Conservation (phyloP, 73 alveolate species). For the Paramecium octaurelia region DNA sequence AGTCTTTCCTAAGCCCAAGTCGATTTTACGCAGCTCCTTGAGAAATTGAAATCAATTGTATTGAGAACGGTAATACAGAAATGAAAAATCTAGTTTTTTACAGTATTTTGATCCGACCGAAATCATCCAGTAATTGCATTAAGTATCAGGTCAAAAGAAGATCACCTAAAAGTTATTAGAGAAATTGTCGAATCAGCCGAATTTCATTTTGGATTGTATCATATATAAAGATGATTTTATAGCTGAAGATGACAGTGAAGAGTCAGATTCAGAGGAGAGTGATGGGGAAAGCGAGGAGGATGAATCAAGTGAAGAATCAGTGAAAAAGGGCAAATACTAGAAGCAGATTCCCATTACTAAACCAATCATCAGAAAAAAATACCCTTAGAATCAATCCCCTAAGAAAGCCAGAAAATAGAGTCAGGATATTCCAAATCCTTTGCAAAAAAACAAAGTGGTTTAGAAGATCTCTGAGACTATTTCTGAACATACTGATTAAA, state of each 20-base stretch:
- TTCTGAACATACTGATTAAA: not conserved
- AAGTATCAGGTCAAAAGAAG: slow-evolving; percentile 35
- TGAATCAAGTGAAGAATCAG: slow-evolving; percentile 1
- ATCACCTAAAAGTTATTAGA: slow-evolving; percentile 36
- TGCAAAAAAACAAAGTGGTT: not conserved
- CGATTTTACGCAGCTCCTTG: not conserved
- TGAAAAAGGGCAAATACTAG: not conserved
- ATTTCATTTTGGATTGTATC: not conserved
- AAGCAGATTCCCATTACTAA: not conserved
- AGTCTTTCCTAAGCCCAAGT: not conserved
- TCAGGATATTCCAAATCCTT: slow-evolving; percentile 20
- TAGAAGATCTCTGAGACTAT: not conserved
- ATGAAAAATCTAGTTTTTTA: not conserved
- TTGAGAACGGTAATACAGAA: not conserved
- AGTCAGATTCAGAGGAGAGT: not conserved
- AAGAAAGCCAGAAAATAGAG: not conserved
- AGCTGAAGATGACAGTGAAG: slow-evolving; percentile 32
- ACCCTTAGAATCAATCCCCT: not conserved
- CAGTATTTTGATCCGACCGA: slow-evolving; percentile 50
- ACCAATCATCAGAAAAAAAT: not conserved
- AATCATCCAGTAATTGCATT: slow-evolving; percentile 33
- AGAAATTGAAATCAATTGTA: not conserved
- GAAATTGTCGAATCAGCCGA: not conserved
- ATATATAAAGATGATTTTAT: not conserved
- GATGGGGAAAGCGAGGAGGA: not conserved